These are phyloP conservation scores for Fulvia fulva DNA, from an alignment of 2,329 filamentous ascomycete genomes.

Conservation along the genomic window DNA sequence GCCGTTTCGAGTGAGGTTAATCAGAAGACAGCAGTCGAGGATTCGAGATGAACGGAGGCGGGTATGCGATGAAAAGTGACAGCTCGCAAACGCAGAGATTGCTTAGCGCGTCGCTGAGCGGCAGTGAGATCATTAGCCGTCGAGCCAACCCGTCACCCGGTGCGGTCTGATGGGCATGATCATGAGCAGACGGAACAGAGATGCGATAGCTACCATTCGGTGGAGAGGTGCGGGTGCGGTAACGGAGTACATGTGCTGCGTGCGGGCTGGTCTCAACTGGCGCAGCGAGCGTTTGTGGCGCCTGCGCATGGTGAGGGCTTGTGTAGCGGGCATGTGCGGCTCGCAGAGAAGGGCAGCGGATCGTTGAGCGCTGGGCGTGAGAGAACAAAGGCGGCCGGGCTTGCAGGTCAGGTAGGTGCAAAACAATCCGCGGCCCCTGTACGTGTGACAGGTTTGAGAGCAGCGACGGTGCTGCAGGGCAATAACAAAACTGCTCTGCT, in stretches of 20 bases:
- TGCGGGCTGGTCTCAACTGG: conserved; percentile 15
- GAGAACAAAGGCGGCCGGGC: conserved; percentile 31
- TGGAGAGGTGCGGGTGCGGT: conserved; percentile 9
- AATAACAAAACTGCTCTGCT: conserved; percentile 21
- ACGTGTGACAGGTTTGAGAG: conserved; percentile 22
- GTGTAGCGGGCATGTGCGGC: conserved; percentile 24
- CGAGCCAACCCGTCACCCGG: conserved; percentile 5
- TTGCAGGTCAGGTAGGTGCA: conserved; percentile 25
- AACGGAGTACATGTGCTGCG: conserved; percentile 23
- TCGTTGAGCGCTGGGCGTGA: not conserved
- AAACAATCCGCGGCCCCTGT: conserved; percentile 23
- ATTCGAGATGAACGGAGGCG: not conserved
- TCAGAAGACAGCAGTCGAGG: not conserved
- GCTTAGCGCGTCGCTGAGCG: conserved; percentile 2
- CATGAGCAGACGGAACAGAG: conserved; percentile 5
- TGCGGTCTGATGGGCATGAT: conserved; percentile 5
- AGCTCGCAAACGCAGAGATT: conserved; percentile 16
- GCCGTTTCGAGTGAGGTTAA: conserved; percentile 2
- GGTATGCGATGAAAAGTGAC: conserved; percentile 16
- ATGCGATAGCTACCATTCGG: not conserved
- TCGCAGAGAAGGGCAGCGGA: conserved; percentile 18
- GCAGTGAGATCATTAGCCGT: conserved; percentile 4
- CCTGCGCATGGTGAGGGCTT: conserved; percentile 19
- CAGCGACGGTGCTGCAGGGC: conserved; percentile 13
- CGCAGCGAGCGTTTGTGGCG: conserved; percentile 23